Conservation (phyloP, 2,329 filamentous ascomycete genomes). For the Bimuria novae-zelandiae region DNA sequence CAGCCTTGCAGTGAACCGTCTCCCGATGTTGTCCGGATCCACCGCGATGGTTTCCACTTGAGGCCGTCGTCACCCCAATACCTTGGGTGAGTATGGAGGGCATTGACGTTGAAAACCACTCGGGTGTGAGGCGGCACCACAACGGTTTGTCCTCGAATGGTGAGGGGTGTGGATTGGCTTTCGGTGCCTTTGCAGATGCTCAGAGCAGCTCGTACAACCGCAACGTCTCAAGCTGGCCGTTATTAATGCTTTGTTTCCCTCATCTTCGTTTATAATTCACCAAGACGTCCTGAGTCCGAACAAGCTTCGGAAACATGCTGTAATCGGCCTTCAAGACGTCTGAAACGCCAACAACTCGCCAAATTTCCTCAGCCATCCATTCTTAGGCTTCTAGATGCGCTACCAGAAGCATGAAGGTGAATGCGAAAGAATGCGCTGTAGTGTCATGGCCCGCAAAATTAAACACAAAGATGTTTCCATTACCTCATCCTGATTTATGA, state of each 20-base stretch:
- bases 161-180: background rate
- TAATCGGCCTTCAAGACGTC: constrained; percentile 43
- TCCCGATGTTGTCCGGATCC: constrained; percentile 18
- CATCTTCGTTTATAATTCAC: constrained; percentile 5
- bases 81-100: constrained; percentile 32
- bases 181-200: constrained; percentile 36
- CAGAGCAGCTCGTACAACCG: constrained; percentile 47
- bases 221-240: constrained; percentile 43
- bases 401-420: constrained; percentile 51
- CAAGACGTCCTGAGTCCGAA: constrained; percentile 46
- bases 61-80: constrained; percentile 39
- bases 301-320: constrained; percentile 48
- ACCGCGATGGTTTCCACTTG: constrained; percentile 39
- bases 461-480: constrained; percentile 56
- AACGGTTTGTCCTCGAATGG: constrained; percentile 5
- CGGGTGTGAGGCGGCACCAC: constrained; percentile 17
- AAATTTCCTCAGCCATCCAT: constrained; percentile 52
- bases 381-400: constrained; percentile 51
- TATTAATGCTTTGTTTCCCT: background rate
- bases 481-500: constrained; percentile 45
- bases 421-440: constrained; percentile 52
- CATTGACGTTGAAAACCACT: constrained; percentile 24
- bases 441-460: constrained; percentile 59
- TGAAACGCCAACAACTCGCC: constrained; percentile 15
- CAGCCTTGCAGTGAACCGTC: background rate